Percentiles rank a stretch among this genome's conserved stretches.
Conservation (phyloP, 164 flowering plant genomes). For the Pachysandra terminalis region DNA sequence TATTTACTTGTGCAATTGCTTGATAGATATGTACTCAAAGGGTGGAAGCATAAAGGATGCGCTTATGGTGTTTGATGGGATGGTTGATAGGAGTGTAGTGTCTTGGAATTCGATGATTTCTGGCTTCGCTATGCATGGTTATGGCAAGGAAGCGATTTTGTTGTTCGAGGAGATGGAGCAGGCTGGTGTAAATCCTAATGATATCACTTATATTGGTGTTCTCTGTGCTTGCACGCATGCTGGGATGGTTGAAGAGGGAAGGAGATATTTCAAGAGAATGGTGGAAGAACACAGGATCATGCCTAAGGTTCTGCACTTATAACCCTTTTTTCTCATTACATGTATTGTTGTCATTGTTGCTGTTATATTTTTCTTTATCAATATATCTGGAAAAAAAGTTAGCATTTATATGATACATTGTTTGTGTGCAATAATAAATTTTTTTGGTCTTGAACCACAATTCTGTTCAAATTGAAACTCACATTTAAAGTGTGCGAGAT, state of each 20-base stretch:
- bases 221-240: constrained; percentile 33
- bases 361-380: not conserved
- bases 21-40: constrained; percentile 30
- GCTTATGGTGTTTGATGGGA: constrained; percentile 27
- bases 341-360: not conserved
- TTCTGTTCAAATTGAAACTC: no score
- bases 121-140: constrained; percentile 29
- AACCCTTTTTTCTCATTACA: not conserved
- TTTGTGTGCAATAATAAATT: no score
- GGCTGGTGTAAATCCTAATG: constrained; percentile 22
- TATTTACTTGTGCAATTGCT: constrained; percentile 20
- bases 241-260: constrained; percentile 26
- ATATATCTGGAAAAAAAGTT: no score
- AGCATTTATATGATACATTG: no score
- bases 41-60: constrained; percentile 26
- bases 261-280: constrained; percentile 26
- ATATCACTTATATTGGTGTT: constrained; percentile 27
- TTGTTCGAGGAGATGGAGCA: constrained; percentile 21
- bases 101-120: constrained; percentile 35
- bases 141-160: constrained; percentile 21
- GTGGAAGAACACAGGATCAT: constrained; percentile 16
- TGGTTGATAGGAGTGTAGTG: constrained; percentile 22
- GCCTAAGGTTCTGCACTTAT: constrained; percentile 22
- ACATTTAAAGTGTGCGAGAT: no score
- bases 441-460: no score